phyloP scores from a whole-genome alignment of 2,329 filamentous ascomycete genomes.

The Fusarium gaditjirri region DNA sequence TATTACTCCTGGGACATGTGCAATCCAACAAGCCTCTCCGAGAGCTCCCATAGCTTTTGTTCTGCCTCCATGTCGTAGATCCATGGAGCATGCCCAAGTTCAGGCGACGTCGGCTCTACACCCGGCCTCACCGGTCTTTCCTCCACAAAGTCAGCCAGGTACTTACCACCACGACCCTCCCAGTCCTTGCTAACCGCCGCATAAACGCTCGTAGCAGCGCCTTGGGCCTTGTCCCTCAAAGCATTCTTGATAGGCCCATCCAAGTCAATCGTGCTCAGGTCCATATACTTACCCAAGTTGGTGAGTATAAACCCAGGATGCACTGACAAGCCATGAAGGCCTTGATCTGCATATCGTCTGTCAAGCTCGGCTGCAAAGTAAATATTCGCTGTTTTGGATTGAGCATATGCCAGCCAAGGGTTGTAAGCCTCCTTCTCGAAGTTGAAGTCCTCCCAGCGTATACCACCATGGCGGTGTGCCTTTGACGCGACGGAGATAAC shows the following conservation, averaged over 20 bases:
- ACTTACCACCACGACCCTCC: slow-evolving; percentile 15
- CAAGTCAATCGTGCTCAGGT: background rate
- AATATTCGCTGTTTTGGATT: slow-evolving; percentile 34
- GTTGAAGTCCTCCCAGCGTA: slow-evolving; percentile 31
- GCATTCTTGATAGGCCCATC: background rate
- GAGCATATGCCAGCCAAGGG: slow-evolving; percentile 29
- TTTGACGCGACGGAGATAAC: slow-evolving; percentile 58
- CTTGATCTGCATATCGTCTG: slow-evolving; percentile 2
- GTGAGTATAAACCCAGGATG: slow-evolving; percentile 22
- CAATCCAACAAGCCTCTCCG: background rate
- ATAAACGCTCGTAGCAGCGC: slow-evolving; percentile 12
- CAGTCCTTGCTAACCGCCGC: background rate
- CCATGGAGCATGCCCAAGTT: slow-evolving; percentile 4
- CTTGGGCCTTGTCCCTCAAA: background rate
- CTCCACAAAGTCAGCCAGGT: slow-evolving; percentile 1
- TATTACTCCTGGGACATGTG: background rate
- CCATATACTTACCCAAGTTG: background rate
- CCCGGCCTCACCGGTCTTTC: background rate
- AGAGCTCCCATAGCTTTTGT: background rate
- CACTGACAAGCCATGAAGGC: slow-evolving; percentile 24
- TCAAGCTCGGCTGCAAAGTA: slow-evolving; percentile 38
- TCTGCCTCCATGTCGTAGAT: slow-evolving; percentile 1
- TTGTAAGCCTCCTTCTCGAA: slow-evolving; percentile 21
- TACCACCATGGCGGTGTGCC: slow-evolving; percentile 48
- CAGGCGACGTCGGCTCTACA: background rate